Percentiles rank a stretch among this genome's conserved stretches.
These are phyloP conservation scores for Carex sylvatica DNA, from an alignment of 202 grass and related monocot genomes.

Conservation along the genomic window DNA sequence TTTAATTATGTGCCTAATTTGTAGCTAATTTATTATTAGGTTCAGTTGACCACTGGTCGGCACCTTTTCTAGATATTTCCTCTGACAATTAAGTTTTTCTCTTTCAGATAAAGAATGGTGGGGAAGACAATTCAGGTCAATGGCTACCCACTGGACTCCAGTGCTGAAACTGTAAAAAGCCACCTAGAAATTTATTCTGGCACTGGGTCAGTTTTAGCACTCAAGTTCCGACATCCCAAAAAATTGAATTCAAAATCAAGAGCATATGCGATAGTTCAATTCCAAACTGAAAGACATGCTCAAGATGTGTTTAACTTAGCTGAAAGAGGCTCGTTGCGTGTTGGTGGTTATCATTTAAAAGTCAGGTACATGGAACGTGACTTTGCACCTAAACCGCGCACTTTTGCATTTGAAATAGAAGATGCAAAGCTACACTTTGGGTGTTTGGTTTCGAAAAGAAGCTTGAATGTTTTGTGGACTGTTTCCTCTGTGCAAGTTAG, in stretches of 20 bases:
- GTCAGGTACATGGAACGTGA: slow-evolving; percentile 37
- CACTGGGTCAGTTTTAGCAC: slow-evolving; percentile 39
- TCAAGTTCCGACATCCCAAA: slow-evolving; percentile 69
- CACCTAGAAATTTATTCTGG: slow-evolving; percentile 47
- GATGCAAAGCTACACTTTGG: slow-evolving; percentile 51
- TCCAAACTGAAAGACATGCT: slow-evolving; percentile 43
- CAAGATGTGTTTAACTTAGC: slow-evolving; percentile 29
- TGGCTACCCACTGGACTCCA: slow-evolving; percentile 45
- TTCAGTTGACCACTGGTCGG: background rate
- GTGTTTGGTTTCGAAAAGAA: slow-evolving; percentile 51
- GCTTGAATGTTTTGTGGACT: slow-evolving; percentile 50
- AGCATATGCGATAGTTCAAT: slow-evolving; percentile 70
- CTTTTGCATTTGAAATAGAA: slow-evolving; percentile 45
- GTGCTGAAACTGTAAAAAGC: slow-evolving; percentile 39
- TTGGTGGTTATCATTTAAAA: slow-evolving; percentile 38
- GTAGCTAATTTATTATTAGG: background rate
- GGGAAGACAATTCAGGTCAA: slow-evolving; percentile 50
- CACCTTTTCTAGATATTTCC: background rate
- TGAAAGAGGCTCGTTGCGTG: slow-evolving; percentile 14
- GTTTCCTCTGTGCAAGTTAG: slow-evolving; percentile 31
- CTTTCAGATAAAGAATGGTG: slow-evolving; percentile 43
- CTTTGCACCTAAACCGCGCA: slow-evolving; percentile 65
- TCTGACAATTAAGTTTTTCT: slow-evolving; percentile 26
- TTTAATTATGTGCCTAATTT: background rate
- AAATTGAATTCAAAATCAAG: slow-evolving; percentile 36